These are phyloP conservation scores for Phallus indusiatus DNA, from an alignment of 768 basidiomycete species.

Conservation along the genomic window DNA sequence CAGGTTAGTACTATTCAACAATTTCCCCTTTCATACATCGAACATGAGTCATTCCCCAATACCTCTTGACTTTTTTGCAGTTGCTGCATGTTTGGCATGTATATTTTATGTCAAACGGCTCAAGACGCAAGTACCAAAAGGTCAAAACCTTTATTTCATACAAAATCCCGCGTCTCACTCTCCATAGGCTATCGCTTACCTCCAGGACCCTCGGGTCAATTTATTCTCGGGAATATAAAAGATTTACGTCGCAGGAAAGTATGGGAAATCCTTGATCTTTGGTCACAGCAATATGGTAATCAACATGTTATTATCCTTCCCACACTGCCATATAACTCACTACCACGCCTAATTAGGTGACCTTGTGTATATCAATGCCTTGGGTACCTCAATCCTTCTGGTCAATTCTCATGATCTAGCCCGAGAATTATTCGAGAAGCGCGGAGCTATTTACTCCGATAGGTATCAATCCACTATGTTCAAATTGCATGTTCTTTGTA, in stretches of 20 bases:
- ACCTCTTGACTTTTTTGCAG: too few species aligned
- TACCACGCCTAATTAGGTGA: background rate
- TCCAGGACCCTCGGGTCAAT: background rate
- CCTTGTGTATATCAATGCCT: background rate
- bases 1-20: too few species aligned
- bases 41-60: too few species aligned
- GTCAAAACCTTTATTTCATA: too few species aligned
- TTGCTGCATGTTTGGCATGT: too few species aligned
- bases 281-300: background rate
- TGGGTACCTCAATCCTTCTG: background rate
- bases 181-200: background rate
- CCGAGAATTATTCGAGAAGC: slow-evolving; percentile 2
- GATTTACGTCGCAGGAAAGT: background rate
- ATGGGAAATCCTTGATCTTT: background rate
- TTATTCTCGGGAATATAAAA: background rate
- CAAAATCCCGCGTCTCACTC: too few species aligned
- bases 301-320: background rate
- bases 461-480: background rate
- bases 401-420: background rate
- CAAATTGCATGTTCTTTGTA: background rate
- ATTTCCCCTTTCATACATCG: too few species aligned
- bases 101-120: too few species aligned
- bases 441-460: slow-evolving; percentile 2
- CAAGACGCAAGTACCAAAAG: too few species aligned
- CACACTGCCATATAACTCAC: background rate